Evolutionary conservation across 768 basidiomycete genomes (phyloP).

Genomic region (Rhodotorula babjevae): DNA sequence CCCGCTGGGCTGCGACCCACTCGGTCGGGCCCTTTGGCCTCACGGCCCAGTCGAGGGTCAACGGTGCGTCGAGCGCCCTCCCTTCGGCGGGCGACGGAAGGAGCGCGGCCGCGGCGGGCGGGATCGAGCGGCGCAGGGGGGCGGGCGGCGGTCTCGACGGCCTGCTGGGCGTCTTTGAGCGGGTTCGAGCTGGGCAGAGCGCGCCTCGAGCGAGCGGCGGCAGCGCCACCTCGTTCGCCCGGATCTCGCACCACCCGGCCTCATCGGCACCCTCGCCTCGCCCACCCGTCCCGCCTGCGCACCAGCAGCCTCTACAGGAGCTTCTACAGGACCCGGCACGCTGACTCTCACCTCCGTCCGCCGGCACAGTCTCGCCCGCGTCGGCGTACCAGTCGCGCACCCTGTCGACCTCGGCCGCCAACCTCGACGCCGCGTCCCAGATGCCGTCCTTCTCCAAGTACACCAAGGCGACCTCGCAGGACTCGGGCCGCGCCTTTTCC

Average conservation of each 20-base stretch:
- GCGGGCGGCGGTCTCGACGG: no score
- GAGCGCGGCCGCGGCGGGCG: neutral
- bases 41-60: conserved; percentile 63
- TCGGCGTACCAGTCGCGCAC: conserved; percentile 52
- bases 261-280: no score
- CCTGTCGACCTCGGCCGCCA: conserved; percentile 63
- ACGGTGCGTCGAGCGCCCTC: conserved; percentile 53
- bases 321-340: neutral
- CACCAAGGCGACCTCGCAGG: conserved; percentile 59
- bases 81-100: neutral
- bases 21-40: conserved; percentile 51
- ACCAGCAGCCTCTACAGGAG: no score
- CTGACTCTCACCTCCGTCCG: neutral
- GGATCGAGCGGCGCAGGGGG: no score
- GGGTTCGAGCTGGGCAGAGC: no score
- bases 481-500: conserved; percentile 47
- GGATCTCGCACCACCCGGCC: no score
- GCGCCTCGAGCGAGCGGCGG: no score
- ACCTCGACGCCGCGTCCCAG: conserved; percentile 51
- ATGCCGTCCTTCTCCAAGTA: conserved; percentile 87
- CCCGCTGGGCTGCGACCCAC: conserved; percentile 55
- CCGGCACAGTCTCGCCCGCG: conserved; percentile 1
- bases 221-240: no score
- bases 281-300: no score
- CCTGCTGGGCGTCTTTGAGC: no score